Base-by-base conservation (phyloP, 148 eudicot species). In the Heliamphora exappendiculata region DNA sequence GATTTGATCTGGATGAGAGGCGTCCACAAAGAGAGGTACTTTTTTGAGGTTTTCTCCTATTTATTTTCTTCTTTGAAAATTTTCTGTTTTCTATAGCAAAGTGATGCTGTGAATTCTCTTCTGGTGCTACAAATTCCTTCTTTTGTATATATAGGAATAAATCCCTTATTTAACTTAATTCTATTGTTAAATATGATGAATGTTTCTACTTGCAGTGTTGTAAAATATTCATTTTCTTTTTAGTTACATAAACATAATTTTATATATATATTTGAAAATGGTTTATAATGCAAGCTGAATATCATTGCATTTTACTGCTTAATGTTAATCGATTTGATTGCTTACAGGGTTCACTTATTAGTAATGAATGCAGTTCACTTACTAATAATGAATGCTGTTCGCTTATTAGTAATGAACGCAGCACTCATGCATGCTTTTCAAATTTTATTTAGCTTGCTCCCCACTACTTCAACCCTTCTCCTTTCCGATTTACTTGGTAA, bases 1-100 rank as follows among this genome's bases (percentile, higher is more conserved):
- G 99, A 75, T 95, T 89, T 87, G 99, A 95, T 79, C 90, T 95
- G 76, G 99, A 95, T 86, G 97, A 95, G 76, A 95, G 85, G 88
- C 97, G 97, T 53, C 99, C 99, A 9, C 97, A 84, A 78, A 85
- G 99, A 78, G 99, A 95, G 99, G 99, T 93, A 91, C 19, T 39
- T 72, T 37, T 55, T 74, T 41, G 49, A 67, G 33, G 53, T 64
- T 69, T 65, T 67, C 53, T 68, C 42, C 42, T 24, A 12, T 71
- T 44, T 51, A 42, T 33, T 60, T 60, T 37, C 8, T 66, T 76
- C 36, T 62, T 37, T 11, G 6, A 22, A 10, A 5, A 22, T 36
- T 16, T 57, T 73, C n/a, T 24, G 42, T 22, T 64, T 75, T 39
- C 41, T 14, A 9, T 63, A 59, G 20, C 12, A 19, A 28, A 17